A percentile compares a stretch with the other conserved stretches of the same genome.
Conservation (phyloP, 108 stramenopile genomes). For the Nitzschia palea region DNA sequence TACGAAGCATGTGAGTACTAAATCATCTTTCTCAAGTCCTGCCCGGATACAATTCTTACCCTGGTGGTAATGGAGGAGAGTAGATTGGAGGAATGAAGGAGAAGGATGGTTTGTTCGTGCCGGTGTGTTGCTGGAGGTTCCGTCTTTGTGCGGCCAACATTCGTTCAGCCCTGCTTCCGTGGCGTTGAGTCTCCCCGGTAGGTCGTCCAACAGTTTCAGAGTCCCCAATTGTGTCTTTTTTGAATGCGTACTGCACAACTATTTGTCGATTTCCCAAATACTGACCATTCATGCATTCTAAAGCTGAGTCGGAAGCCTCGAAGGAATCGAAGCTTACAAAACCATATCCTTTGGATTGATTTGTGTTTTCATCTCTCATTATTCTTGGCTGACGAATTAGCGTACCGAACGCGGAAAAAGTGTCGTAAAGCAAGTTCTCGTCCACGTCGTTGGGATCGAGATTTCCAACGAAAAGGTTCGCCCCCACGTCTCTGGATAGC, state of each 20-base stretch:
- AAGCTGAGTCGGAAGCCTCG: slow-evolving; percentile 94
- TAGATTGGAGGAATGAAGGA: not conserved
- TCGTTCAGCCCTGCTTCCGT: slow-evolving; percentile 96
- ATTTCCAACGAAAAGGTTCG: slow-evolving; percentile 98
- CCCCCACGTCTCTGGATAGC: slow-evolving; percentile 85
- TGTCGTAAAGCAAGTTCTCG: slow-evolving; percentile 98
- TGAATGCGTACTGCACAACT: slow-evolving; percentile 96
- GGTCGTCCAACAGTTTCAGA: slow-evolving; percentile 47
- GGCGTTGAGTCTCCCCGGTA: slow-evolving; percentile 64
- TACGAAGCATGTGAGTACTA: not conserved
- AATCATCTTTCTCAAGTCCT: not conserved
- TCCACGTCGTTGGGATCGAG: slow-evolving; percentile 93
- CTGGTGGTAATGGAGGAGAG: not conserved
- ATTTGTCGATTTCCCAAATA: slow-evolving; percentile 96
- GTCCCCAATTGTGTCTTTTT: slow-evolving; percentile 77
- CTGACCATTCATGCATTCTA: slow-evolving; percentile 99
- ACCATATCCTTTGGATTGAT: slow-evolving; percentile 90
- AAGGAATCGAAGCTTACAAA: slow-evolving; percentile 95
- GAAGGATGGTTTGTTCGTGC: not conserved
- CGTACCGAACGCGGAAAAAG: slow-evolving; percentile 96
- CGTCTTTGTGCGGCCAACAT: slow-evolving; percentile 88
- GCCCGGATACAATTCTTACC: not conserved
- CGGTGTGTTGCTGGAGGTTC: slow-evolving; percentile 32
- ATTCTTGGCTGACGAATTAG: slow-evolving; percentile 90
- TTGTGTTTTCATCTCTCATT: slow-evolving; percentile 87